These are phyloP conservation scores for Daphne laureola DNA, from an alignment of 441 rosid species.

Conservation along the genomic window DNA sequence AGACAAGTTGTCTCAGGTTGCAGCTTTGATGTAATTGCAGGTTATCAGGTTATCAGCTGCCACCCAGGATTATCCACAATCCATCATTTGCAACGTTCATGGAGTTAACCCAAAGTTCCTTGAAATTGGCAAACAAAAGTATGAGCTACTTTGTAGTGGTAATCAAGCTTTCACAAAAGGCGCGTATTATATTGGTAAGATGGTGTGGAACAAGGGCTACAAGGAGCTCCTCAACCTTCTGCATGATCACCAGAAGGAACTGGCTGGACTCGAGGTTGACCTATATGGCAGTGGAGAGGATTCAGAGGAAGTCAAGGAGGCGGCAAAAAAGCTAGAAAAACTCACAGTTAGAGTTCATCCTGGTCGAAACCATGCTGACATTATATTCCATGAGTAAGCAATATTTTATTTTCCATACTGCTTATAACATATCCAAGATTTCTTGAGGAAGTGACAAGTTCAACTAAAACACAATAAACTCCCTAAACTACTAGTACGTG, in stretches of 20 bases:
- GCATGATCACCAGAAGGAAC: conserved; percentile 57
- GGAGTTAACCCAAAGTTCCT: conserved; percentile 95
- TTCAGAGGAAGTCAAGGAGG: conserved; percentile 58
- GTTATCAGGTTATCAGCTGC: conserved; percentile 91
- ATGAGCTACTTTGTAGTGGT: conserved; percentile 48
- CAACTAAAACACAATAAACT: too few species aligned
- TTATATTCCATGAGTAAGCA: conserved; percentile 80
- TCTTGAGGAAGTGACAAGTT: too few species aligned
- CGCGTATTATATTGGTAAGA: conserved; percentile 85
- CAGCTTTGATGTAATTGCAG: conserved; percentile 31
- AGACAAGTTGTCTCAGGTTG: conserved; percentile 9
- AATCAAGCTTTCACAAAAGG: conserved; percentile 56
- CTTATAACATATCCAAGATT: too few species aligned
- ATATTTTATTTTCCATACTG: too few species aligned
- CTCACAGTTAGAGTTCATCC: conserved; percentile 60
- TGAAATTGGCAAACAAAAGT: conserved; percentile 64
- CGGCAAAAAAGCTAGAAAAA: conserved; percentile 45
- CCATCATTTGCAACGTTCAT: conserved; percentile 83
- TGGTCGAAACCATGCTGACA: conserved; percentile 84
- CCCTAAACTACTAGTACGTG: too few species aligned
- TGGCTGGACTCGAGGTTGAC: conserved; percentile 69
- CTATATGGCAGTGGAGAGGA: conserved; percentile 89
- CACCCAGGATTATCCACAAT: conserved; percentile 80
- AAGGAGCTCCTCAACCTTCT: conserved; percentile 78
- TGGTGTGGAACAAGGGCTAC: conserved; percentile 98